These are phyloP conservation scores for Antitrichia curtipendula DNA, from an alignment of 225 moss, liverwort and hornwort genomes.

Conservation along the genomic window DNA sequence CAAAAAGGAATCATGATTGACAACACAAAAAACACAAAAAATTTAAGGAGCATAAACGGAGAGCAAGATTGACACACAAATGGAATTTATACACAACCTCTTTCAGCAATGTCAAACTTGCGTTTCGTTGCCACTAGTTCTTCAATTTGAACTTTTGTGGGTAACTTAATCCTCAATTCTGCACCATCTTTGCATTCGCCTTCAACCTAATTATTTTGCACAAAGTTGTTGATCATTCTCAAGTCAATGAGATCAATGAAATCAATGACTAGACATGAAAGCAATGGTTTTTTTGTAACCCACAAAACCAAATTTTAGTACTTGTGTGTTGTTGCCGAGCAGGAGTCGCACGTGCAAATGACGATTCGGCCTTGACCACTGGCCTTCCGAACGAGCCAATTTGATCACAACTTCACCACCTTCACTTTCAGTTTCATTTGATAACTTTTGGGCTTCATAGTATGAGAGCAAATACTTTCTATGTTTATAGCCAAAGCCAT, in stretches of 20 bases:
- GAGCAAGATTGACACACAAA: not conserved
- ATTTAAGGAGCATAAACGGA: not conserved
- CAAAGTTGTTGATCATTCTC: not conserved
- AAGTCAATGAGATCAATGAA: not conserved
- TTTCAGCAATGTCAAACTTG: not conserved
- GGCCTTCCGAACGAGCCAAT: slow-evolving; percentile 29
- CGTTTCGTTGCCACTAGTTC: slow-evolving; percentile 3
- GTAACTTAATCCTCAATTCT: slow-evolving; percentile 35
- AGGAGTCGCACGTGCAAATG: slow-evolving; percentile 47
- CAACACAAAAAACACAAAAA: not conserved
- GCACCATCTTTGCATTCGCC: slow-evolving; percentile 67
- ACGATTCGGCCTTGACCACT: slow-evolving; percentile 45
- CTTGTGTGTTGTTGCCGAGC: slow-evolving; percentile 43
- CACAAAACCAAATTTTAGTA: not conserved
- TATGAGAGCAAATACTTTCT: slow-evolving; percentile 48
- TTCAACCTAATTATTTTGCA: slow-evolving; percentile 36
- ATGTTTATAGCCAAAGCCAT: slow-evolving; percentile 53
- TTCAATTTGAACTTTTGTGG: slow-evolving; percentile 28
- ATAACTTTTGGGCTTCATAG: slow-evolving; percentile 39
- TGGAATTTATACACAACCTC: not conserved
- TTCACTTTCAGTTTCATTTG: not conserved
- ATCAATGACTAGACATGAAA: not conserved
- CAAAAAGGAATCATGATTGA: not conserved
- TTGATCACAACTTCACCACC: slow-evolving; percentile 40
- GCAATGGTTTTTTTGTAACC: not conserved